Evolutionary conservation across 2,329 filamentous ascomycete species (phyloP).

Genomic region (Cyphellophora attinorum): DNA sequence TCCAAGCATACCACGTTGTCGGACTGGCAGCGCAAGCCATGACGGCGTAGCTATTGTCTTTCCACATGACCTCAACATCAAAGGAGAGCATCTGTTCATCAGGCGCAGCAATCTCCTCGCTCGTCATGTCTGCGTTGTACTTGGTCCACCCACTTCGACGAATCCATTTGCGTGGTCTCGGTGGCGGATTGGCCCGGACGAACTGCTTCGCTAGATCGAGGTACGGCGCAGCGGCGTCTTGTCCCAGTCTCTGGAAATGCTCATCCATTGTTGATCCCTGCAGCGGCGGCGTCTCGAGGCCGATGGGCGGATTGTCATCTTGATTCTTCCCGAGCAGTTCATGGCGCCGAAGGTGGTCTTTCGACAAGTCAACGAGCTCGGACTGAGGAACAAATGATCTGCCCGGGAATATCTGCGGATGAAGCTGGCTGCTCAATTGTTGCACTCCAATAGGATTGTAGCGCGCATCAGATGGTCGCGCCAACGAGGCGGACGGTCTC

Average conservation of each 20-base stretch:
- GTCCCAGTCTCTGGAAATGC: conserved; percentile 82
- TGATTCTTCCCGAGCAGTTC: conserved; percentile 85
- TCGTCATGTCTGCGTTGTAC: conserved; percentile 65
- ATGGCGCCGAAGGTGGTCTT: conserved; percentile 73
- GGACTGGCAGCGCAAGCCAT: conserved; percentile 93
- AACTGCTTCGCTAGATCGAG: conserved; percentile 67
- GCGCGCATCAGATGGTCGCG: conserved; percentile 43
- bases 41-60: conserved; percentile 80
- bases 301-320: conserved; percentile 64
- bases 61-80: conserved; percentile 95
- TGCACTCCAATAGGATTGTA: conserved; percentile 93
- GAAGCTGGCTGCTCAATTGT: conserved; percentile 76
- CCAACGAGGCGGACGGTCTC: conserved; percentile 5
- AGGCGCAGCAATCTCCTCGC: conserved; percentile 65
- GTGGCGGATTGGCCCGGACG: conserved; percentile 48
- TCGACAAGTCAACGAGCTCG: conserved; percentile 69
- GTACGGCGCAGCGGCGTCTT: conserved; percentile 80
- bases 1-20: conserved; percentile 91
- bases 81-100: conserved; percentile 79
- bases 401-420: conserved; percentile 69
- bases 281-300: conserved; percentile 73
- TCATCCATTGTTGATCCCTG: conserved; percentile 79
- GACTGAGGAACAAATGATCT: conserved; percentile 46
- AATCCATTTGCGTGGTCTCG: conserved; percentile 63
- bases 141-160: conserved; percentile 85